Evolutionary conservation across 139 green algal species (phyloP).

Genomic region (Protoeuglena noctilucae): DNA sequence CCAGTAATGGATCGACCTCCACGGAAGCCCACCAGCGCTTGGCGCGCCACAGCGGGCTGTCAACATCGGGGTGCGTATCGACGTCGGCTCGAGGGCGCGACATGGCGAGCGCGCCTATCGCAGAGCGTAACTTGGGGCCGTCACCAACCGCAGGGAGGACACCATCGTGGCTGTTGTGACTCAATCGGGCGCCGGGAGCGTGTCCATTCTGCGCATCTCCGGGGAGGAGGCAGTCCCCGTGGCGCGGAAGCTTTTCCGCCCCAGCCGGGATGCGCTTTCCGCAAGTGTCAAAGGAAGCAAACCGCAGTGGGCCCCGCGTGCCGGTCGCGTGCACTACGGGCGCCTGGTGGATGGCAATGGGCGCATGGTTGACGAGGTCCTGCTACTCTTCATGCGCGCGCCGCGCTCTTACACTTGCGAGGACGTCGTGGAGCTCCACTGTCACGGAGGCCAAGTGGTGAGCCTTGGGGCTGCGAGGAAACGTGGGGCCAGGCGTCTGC

Average conservation of each 20-base stretch:
- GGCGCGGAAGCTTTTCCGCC: slow-evolving; percentile 8
- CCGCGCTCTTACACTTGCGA: slow-evolving; percentile 84
- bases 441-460: slow-evolving; percentile 75
- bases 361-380: slow-evolving; percentile 38
- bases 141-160: too few relatives aligned
- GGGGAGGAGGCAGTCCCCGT: slow-evolving; percentile 4
- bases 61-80: too few relatives aligned
- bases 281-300: too few relatives aligned
- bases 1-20: too few relatives aligned
- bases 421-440: slow-evolving; percentile 92
- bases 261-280: too few relatives aligned
- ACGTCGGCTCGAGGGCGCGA: too few relatives aligned
- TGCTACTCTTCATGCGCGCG: slow-evolving; percentile 59
- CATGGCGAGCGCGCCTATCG: too few relatives aligned
- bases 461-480: too few relatives aligned
- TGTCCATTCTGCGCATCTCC: slow-evolving; percentile 12
- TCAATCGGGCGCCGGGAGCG: neutral
- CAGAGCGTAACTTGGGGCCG: too few relatives aligned
- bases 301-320: slow-evolving; percentile 10
- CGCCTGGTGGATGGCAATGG: slow-evolving; percentile 32
- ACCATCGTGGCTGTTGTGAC: slow-evolving; percentile 65
- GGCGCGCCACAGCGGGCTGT: too few relatives aligned
- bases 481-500: too few relatives aligned
- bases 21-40: too few relatives aligned
- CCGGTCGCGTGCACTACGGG: slow-evolving; percentile 57